These are phyloP conservation scores for Mortierella sp. DNA, from an alignment of 371 early-diverging fungal genomes.

Conservation along the genomic window DNA sequence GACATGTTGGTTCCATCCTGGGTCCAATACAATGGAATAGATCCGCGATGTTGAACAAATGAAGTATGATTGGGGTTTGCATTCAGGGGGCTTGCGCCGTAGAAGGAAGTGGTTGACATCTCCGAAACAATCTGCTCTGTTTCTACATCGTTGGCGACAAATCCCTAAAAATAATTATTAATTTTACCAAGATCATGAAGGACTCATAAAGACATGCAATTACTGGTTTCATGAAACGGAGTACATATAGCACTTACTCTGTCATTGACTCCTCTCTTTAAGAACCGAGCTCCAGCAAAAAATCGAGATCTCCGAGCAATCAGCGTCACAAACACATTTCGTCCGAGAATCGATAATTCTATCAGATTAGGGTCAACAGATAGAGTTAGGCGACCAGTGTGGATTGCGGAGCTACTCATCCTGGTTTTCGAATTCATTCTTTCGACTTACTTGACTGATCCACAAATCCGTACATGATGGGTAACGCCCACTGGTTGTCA, in stretches of 20 bases:
- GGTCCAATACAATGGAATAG: constrained; percentile 96
- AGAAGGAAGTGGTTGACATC: constrained; percentile 84
- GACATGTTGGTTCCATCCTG: constrained; percentile 93
- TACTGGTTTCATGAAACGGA: background rate
- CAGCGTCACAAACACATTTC: constrained; percentile 89
- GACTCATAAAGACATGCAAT: background rate
- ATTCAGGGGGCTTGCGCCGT: constrained; percentile 37
- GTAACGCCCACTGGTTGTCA: constrained; percentile 88
- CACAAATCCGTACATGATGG: constrained; percentile 96
- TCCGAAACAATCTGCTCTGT: constrained; percentile 98
- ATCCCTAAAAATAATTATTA: constrained; percentile 75
- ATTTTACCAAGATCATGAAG: no score
- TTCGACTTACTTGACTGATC: constrained; percentile 87
- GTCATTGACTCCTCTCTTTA: constrained; percentile 96
- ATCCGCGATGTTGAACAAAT: constrained; percentile 96
- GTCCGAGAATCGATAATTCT: constrained; percentile 73
- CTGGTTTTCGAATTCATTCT: no score
- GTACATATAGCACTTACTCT: constrained; percentile 62
- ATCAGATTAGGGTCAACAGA: background rate
- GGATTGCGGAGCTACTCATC: no score
- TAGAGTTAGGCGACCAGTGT: no score
- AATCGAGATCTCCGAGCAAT: constrained; percentile 95
- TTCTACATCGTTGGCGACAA: constrained; percentile 99
- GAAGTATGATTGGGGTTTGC: constrained; percentile 88
- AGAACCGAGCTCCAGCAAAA: constrained; percentile 97